phyloP scores from a whole-genome alignment of 768 basidiomycete species.

The Coprinopsis strossmayeri region DNA sequence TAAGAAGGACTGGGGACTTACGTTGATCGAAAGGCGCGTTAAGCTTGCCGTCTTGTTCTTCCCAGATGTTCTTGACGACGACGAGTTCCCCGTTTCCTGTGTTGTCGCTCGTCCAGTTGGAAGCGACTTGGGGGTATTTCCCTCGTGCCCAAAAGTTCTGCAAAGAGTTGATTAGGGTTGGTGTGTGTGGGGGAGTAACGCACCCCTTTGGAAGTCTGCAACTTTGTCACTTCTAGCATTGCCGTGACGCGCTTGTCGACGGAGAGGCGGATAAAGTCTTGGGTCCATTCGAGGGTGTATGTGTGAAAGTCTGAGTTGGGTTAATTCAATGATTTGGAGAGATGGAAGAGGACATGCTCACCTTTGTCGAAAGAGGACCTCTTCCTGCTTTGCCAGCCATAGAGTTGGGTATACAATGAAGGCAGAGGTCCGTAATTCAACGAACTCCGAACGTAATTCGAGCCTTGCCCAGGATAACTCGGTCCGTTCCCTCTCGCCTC shows the following conservation, averaged over 20 bases:
- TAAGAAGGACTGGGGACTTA: slow-evolving; percentile 23
- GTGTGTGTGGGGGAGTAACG: slow-evolving; percentile 12
- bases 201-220: slow-evolving; percentile 24
- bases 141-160: slow-evolving; percentile 20
- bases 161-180: not conserved
- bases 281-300: slow-evolving; percentile 74
- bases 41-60: slow-evolving; percentile 31
- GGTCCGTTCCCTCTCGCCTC: slow-evolving; percentile 56
- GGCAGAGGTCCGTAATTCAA: slow-evolving; percentile 64
- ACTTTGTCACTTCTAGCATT: slow-evolving; percentile 54
- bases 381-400: slow-evolving; percentile 56
- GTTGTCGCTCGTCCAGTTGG: slow-evolving; percentile 44
- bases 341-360: slow-evolving; percentile 21
- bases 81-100: slow-evolving; percentile 23
- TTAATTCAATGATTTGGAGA: slow-evolving; percentile 17
- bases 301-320: slow-evolving; percentile 50
- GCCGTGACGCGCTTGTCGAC: slow-evolving; percentile 66
- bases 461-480: slow-evolving; percentile 48
- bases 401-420: slow-evolving; percentile 41
- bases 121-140: slow-evolving; percentile 55
- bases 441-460: slow-evolving; percentile 50
- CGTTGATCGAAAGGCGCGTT: slow-evolving; percentile 80
- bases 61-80: slow-evolving; percentile 62
- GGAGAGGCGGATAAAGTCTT: slow-evolving; percentile 63
- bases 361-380: slow-evolving; percentile 27